Evolutionary conservation across 352 stramenopile species (phyloP), one percentile per base, ranked within the genome.

Genomic region (Pythium guiyangense): DNA sequence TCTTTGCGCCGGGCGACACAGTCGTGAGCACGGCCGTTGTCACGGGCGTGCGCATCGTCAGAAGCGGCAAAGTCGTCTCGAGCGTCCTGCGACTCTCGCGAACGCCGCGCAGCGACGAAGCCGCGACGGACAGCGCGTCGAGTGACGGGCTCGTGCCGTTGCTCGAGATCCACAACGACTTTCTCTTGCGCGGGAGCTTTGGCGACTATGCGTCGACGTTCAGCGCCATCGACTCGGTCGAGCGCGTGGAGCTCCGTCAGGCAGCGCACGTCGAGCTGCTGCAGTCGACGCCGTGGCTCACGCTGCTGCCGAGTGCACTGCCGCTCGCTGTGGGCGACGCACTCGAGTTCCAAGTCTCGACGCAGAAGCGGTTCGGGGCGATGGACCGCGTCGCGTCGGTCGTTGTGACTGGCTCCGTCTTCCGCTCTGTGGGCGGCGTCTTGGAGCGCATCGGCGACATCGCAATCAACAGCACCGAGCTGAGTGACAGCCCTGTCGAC

Each of bases 111-210:
- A 37, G 73, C 68, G 26, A 71, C 82, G 18, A 61, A 74, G 43
- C 43, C 9, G n/a, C 22, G 22, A 22, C 26, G 20, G 18, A 12
- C 43, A 48, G 20, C 4, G 25, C 17, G 2, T 22, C 26, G 15
- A 2, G 17, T 40, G 46, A 2, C 14, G 46, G 22, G 44, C 57
- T 87, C 4, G 72, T 84, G 62, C 79, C 82, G 34, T 63, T 91
- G 2, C 77, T 95, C 11, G 78, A 93, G 58, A 64, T 96, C 15
- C 73, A 74, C 43, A 92, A 77, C 34, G 84, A 94, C 63, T 96
- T 96, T 54, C 62, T 96, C 27, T 92, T 96, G 54, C 85, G 86
- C 34, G 86, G 84, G 29, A 74, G 70, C 17, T 94, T 92, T 31
- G 54, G 69, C 1, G 84, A 95, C 62, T 93, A 92, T 47, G 61